phyloP scores from a whole-genome alignment of 1,139 yeast genomes.

The Taphrina pruni region DNA sequence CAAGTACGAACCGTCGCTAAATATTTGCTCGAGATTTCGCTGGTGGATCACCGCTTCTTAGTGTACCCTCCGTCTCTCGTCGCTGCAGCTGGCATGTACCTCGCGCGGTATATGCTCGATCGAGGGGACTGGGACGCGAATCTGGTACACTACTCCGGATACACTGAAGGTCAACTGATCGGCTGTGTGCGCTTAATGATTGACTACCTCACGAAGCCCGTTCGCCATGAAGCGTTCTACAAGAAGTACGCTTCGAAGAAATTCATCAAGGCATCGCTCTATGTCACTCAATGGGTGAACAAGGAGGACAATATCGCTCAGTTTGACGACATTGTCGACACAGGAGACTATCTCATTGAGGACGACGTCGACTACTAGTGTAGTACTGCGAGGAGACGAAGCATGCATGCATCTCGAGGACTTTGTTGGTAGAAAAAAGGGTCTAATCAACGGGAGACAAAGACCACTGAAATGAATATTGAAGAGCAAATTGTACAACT shows the following conservation, averaged over 20 bases:
- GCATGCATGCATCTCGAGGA: conserved; percentile 5
- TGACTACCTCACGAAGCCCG: conserved; percentile 79
- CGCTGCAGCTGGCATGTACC: conserved; percentile 90
- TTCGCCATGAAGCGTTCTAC: conserved; percentile 89
- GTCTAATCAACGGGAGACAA: too few relatives aligned
- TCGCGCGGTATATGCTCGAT: conserved; percentile 78
- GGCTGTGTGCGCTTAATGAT: conserved; percentile 75
- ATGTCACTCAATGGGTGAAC: conserved; percentile 44
- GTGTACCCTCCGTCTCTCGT: conserved; percentile 81
- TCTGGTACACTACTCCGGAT: conserved; percentile 88
- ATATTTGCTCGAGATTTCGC: conserved; percentile 79
- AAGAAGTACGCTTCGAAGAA: conserved; percentile 91
- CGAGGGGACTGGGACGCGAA: conserved; percentile 71
- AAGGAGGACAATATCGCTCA: conserved; percentile 25
- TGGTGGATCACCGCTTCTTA: conserved; percentile 80
- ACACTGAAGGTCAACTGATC: conserved; percentile 71
- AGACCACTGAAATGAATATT: background rate
- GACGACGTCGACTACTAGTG: conserved; percentile 27
- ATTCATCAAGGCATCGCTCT: conserved; percentile 69
- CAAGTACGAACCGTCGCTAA: conserved; percentile 91
- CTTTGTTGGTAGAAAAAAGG: background rate
- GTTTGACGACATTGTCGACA: conserved; percentile 24
- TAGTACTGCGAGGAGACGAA: too few relatives aligned
- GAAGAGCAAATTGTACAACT: conserved; percentile 11
- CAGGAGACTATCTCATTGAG: conserved; percentile 22